Evolutionary conservation across 495 filamentous ascomycete genomes (phyloP).

Genomic region (Tuber melanosporum): DNA sequence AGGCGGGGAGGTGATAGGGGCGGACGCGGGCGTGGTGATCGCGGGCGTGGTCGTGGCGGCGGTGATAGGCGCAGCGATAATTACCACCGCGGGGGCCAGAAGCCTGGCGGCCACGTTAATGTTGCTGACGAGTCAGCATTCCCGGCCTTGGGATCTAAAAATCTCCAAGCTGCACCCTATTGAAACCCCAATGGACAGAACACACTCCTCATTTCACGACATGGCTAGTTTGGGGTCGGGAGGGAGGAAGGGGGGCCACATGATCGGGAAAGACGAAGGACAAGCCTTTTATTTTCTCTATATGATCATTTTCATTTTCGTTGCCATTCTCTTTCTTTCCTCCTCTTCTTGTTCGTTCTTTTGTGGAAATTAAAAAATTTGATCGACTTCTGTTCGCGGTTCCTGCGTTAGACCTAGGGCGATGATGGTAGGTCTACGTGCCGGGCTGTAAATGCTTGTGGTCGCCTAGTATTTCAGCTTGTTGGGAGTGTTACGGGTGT

Average conservation of each 20-base stretch:
- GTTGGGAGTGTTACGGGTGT: not conserved
- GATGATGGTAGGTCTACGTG: not conserved
- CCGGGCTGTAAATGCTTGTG: not conserved
- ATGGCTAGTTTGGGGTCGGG: not conserved
- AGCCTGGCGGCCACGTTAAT: slow-evolving; percentile 49
- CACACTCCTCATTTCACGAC: not conserved
- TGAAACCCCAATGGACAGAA: not conserved
- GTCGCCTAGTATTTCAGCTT: not conserved
- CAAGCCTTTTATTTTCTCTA: slow-evolving; percentile 4
- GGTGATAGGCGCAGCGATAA: slow-evolving; percentile 40
- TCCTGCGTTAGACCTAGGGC: not conserved
- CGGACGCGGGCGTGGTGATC: slow-evolving; percentile 48
- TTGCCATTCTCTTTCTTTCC: not conserved
- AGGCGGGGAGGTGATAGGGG: slow-evolving; percentile 48
- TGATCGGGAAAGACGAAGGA: not conserved
- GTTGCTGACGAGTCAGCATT: slow-evolving; percentile 62
- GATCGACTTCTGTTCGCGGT: not conserved
- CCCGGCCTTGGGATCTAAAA: slow-evolving; percentile 59
- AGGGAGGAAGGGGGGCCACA: not conserved
- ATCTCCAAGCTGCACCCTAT: not conserved
- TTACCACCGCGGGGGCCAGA: slow-evolving; percentile 14
- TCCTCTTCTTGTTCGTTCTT: slow-evolving; percentile 1
- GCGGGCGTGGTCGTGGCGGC: slow-evolving; percentile 50
- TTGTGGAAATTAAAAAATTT: slow-evolving; percentile 2
- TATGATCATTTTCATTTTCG: slow-evolving; percentile 4